Evolutionary conservation across 192 early-diverging fungal species (phyloP).

Genomic region (Rhizoclosmatium globosum): DNA sequence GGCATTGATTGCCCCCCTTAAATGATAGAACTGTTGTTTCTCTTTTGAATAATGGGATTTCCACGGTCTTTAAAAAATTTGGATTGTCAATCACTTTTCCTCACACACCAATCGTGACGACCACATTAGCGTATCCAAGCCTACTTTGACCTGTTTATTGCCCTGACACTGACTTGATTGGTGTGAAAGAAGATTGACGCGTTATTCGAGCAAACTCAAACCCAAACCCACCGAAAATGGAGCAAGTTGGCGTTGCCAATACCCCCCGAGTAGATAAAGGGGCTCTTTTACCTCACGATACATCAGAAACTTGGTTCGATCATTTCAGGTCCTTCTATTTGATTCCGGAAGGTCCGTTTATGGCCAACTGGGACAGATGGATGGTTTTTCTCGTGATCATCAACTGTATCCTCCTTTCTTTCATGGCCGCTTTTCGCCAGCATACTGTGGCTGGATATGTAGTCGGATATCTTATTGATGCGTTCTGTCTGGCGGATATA

Average conservation of each 20-base stretch:
- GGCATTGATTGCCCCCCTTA: constrained; percentile 20
- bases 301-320: constrained; percentile 42
- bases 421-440: constrained; percentile 59
- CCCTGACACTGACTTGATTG: neutral
- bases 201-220: no score
- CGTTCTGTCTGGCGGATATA: constrained; percentile 52
- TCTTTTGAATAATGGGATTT: neutral
- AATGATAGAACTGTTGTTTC: no score
- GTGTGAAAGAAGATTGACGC: no score
- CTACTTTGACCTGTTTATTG: neutral
- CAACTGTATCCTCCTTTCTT: constrained; percentile 49
- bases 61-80: neutral
- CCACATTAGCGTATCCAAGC: neutral
- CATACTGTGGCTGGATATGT: constrained; percentile 38
- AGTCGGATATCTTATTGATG: constrained; percentile 53
- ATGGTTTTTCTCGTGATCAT: constrained; percentile 51
- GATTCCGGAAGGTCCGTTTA: constrained; percentile 54
- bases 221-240: neutral
- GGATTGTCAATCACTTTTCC: neutral
- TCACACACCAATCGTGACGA: neutral
- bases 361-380: constrained; percentile 48
- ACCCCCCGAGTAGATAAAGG: constrained; percentile 24
- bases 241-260: neutral
- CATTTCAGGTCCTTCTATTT: constrained; percentile 47
- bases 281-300: constrained; percentile 25